Conservation (phyloP, 495 filamentous ascomycete species). For the Cercophora scortea region DNA sequence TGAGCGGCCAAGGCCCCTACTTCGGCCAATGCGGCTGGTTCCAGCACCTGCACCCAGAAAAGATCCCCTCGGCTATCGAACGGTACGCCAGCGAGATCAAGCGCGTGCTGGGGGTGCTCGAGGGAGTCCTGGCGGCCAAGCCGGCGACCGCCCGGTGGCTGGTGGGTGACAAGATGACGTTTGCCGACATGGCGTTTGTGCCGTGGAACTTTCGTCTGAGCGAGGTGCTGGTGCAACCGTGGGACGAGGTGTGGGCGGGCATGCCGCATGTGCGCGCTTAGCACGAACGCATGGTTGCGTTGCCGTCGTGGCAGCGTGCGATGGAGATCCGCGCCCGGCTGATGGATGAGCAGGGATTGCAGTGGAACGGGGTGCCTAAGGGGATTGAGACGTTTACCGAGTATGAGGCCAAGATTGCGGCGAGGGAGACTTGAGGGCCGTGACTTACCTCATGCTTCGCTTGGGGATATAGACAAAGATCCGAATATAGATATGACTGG, state of each 20-base stretch:
- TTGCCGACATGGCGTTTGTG: slow-evolving; percentile 52
- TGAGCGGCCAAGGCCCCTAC: slow-evolving; percentile 60
- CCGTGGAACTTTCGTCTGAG: slow-evolving; percentile 33
- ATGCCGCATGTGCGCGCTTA: slow-evolving; percentile 8
- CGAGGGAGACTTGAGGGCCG: neutral
- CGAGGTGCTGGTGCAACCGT: neutral
- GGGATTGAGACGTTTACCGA: slow-evolving; percentile 12
- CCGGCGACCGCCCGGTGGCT: slow-evolving; percentile 31
- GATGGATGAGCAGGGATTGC: slow-evolving; percentile 20
- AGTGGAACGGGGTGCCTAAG: slow-evolving; percentile 17
- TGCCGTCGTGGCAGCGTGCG: neutral
- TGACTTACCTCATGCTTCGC: no score
- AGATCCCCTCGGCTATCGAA: slow-evolving; percentile 48
- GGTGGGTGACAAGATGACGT: slow-evolving; percentile 51
- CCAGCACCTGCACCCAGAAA: slow-evolving; percentile 44
- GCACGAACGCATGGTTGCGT: neutral
- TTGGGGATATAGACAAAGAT: no score
- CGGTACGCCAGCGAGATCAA: slow-evolving; percentile 53
- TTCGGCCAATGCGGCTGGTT: slow-evolving; percentile 49
- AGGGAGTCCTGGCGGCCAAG: slow-evolving; percentile 40
- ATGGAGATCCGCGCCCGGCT: slow-evolving; percentile 11
- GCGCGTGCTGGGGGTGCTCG: slow-evolving; percentile 53
- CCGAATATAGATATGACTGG: no score
- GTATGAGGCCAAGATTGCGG: slow-evolving; percentile 14
- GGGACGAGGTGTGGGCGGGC: slow-evolving; percentile 8